Evolutionary conservation across 83 land plant species (phyloP), one percentile per base, ranked within the genome.

Genomic region (Larix sibirica): DNA sequence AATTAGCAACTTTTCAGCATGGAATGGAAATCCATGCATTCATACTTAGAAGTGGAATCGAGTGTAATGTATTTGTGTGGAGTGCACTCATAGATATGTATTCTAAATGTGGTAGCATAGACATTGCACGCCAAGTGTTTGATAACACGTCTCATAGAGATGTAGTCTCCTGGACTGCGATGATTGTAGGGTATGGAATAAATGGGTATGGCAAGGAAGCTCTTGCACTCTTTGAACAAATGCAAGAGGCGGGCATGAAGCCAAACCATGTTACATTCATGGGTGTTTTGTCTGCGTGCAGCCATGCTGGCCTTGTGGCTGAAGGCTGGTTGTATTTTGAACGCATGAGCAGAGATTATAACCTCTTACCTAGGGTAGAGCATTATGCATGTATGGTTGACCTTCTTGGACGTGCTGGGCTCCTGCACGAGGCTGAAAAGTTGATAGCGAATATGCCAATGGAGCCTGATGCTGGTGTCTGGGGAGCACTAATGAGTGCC

Each of bases 401-500:
- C 3, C 74, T 70, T 70, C 74, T 70, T 20, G 74, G 74, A 1
- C 74, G 44, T 70, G 74, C 74, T 33, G 74, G 74, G 74, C 44
- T 2, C n/a, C 44, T 70, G 40, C 44, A 70, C 4, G 44, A 70
- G 47, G 74, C 44, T 0, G 21, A 70, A 70, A 70, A 70, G 18
- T 20, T 70, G 2, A 70, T 70, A 70, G 44, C 10, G 36, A 70
- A 38, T 38, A 70, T 70, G 74, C 74, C 74, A 3, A 70, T 70
- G 36, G 23, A 70, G 74, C 74, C 74, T 38, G 47, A 70, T 70
- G 74, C n/a, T 38, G 21, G 47, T 70, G 74, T 70, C 20, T 70
- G 47, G 74, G 74, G 74, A 70, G 74, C 74, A 70, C 36, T 70
- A n/a, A 70, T 70, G 74, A 70, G n/a, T 36, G 74, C 74, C 7